Evolutionary conservation across 768 basidiomycete genomes (phyloP).

Genomic region (Rhizopogon vesiculosus): DNA sequence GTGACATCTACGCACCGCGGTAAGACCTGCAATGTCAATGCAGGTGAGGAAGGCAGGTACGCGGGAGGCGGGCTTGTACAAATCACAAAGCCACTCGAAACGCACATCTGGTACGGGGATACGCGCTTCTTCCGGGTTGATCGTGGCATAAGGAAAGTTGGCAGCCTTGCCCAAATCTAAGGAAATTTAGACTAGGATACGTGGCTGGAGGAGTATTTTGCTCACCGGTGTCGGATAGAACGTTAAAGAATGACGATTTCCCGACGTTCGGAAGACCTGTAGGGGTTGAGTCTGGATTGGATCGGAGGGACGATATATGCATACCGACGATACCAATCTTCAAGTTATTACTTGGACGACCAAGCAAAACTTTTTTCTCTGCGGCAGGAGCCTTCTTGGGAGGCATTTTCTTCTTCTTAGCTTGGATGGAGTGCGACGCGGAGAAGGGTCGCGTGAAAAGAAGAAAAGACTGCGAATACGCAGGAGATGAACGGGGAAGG

Average conservation of each 20-base stretch:
- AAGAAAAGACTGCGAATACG: constrained; percentile 1
- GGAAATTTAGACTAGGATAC: constrained; percentile 5
- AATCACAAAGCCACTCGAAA: constrained; percentile 90
- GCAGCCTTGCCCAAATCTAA: constrained; percentile 88
- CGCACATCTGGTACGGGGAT: constrained; percentile 92
- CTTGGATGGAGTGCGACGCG: constrained; percentile 29
- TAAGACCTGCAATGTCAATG: constrained; percentile 98
- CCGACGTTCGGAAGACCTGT: constrained; percentile 93
- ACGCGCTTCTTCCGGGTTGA: constrained; percentile 93
- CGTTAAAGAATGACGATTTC: constrained; percentile 99
- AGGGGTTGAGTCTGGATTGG: constrained; percentile 3
- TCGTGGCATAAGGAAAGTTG: constrained; percentile 95
- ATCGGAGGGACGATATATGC: constrained; percentile 28
- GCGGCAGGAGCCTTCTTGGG: constrained; percentile 76
- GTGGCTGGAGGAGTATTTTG: constrained; percentile 4
- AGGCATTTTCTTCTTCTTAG: constrained; percentile 79
- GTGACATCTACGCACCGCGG: constrained; percentile 59
- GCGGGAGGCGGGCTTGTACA: constrained; percentile 84
- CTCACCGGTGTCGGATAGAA: constrained; percentile 83
- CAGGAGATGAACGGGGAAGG: constrained; percentile 10
- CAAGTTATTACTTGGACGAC: constrained; percentile 93
- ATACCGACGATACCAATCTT: constrained; percentile 98
- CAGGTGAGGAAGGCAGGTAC: constrained; percentile 96
- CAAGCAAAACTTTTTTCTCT: constrained; percentile 86
- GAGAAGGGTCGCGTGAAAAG: constrained; percentile 28